A percentile compares a stretch with the other conserved stretches of the same genome.
Evolutionary conservation across 2,329 filamentous ascomycete genomes (phyloP).

Genomic region (Apiospora saccharicola): DNA sequence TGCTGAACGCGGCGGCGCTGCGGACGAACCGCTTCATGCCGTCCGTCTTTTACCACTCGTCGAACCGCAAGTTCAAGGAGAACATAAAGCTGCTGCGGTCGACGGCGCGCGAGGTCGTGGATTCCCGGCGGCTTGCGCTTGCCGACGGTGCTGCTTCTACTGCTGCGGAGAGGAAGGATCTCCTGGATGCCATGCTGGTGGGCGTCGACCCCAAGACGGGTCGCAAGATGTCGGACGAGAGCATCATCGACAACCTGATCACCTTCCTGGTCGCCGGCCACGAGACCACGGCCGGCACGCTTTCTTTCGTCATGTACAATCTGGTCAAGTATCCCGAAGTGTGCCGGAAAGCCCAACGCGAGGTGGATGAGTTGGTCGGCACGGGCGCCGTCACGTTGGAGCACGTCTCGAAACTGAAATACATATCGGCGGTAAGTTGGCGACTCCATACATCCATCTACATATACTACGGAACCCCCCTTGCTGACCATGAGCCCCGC

Average conservation of each 20-base stretch:
- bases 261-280: slow-evolving; percentile 48
- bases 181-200: slow-evolving; percentile 74
- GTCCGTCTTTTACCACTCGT: slow-evolving; percentile 15
- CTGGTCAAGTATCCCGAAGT: slow-evolving; percentile 57
- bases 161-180: slow-evolving; percentile 62
- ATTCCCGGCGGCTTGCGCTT: slow-evolving; percentile 48
- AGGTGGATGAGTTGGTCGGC: slow-evolving; percentile 60
- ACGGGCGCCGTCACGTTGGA: slow-evolving; percentile 51
- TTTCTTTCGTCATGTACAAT: slow-evolving; percentile 58
- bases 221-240: slow-evolving; percentile 65
- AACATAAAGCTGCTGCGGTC: slow-evolving; percentile 49
- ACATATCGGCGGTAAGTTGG: slow-evolving; percentile 54
- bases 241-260: slow-evolving; percentile 74
- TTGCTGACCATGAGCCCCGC: background rate
- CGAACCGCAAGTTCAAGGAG: background rate
- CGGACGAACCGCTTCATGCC: slow-evolving; percentile 42
- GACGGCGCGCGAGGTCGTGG: slow-evolving; percentile 53
- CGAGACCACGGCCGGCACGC: slow-evolving; percentile 61
- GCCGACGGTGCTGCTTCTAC: slow-evolving; percentile 42
- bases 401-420: slow-evolving; percentile 58
- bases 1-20: slow-evolving; percentile 63
- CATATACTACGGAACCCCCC: no score
- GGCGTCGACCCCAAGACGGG: slow-evolving; percentile 73
- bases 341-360: slow-evolving; percentile 56
- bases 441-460: no score